phyloP scores from a whole-genome alignment of 2,329 filamentous ascomycete genomes.

The Ophiobolus disseminans region DNA sequence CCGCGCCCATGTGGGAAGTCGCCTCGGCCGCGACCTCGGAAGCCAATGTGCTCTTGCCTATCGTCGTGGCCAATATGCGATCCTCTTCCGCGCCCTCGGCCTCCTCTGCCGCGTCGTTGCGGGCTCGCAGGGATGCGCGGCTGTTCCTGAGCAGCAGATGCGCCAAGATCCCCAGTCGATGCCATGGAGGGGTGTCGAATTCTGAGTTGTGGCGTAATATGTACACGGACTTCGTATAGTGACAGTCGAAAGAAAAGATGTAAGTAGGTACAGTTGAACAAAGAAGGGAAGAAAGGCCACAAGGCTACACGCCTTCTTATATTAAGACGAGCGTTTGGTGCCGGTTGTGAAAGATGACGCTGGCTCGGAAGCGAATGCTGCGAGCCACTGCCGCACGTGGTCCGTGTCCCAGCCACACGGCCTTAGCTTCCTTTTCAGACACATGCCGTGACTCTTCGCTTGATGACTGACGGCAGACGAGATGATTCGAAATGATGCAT shows the following conservation, averaged over 20 bases:
- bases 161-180: conserved; percentile 26
- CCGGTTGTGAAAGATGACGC: conserved; percentile 35
- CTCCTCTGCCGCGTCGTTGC: conserved; percentile 37
- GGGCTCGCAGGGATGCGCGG: conserved; percentile 35
- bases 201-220: conserved; percentile 6
- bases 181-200: conserved; percentile 43
- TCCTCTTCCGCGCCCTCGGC: conserved; percentile 41
- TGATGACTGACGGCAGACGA: conserved; percentile 13
- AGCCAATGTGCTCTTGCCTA: conserved; percentile 23
- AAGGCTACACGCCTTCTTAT: conserved; percentile 28
- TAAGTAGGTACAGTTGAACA: neutral
- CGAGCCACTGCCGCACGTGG: conserved; percentile 15
- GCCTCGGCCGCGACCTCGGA: conserved; percentile 46
- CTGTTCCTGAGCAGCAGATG: conserved; percentile 26
- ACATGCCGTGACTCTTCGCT: conserved; percentile 28
- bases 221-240: neutral
- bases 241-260: neutral
- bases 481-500: conserved; percentile 38
- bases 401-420: conserved; percentile 21
- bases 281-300: conserved; percentile 2
- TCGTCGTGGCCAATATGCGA: conserved; percentile 25
- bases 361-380: conserved; percentile 37
- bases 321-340: conserved; percentile 15
- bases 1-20: conserved; percentile 42
- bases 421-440: conserved; percentile 16